phyloP scores from a whole-genome alignment of 257 asterid species.

The Solanum chilense region DNA sequence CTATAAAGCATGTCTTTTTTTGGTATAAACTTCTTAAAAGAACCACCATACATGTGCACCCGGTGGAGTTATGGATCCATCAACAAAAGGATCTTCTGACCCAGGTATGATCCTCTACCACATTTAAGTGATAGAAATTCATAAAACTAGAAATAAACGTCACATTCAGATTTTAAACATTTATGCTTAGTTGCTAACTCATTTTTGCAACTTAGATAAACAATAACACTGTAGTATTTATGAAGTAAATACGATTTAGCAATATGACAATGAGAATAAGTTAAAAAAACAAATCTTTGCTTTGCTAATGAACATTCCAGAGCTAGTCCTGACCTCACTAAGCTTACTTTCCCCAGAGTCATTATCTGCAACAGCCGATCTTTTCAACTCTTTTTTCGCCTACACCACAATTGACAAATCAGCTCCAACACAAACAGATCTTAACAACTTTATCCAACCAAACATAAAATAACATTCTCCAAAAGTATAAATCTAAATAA shows the following conservation, averaged over 20 bases:
- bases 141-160: background rate
- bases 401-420: slow-evolving; percentile 5
- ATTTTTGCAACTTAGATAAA: background rate
- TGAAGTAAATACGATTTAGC: background rate
- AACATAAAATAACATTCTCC: background rate
- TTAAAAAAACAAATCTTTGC: slow-evolving; percentile 49
- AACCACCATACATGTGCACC: background rate
- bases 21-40: background rate
- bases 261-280: background rate
- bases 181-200: background rate
- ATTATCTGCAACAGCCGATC: slow-evolving; percentile 87
- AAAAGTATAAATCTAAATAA: background rate
- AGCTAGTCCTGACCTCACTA: slow-evolving; percentile 90
- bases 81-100: background rate
- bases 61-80: background rate
- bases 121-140: background rate
- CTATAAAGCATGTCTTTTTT: background rate
- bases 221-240: background rate
- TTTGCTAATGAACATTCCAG: slow-evolving; percentile 84
- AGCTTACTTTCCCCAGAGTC: slow-evolving; percentile 62
- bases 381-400: slow-evolving; percentile 89
- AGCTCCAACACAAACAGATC: background rate
- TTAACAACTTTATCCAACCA: background rate
- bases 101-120: background rate
- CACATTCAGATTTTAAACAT: background rate